Base-by-base conservation (phyloP, 768 basidiomycete genomes). In the Phylloporus sp. region DNA sequence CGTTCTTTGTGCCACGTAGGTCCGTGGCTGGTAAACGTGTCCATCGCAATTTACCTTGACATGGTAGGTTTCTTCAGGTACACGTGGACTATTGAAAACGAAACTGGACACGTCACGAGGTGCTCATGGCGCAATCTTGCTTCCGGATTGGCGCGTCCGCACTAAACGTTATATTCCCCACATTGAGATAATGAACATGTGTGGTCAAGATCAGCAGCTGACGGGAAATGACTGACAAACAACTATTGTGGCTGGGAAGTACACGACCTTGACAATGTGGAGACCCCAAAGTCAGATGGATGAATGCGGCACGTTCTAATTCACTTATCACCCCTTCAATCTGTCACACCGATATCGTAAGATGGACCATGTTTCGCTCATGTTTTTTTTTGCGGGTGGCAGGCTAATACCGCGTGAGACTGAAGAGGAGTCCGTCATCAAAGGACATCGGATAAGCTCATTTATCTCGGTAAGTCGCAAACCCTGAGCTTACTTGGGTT, bases 91-190 rank as follows among this genome's bases (percentile, higher is more conserved):
- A 43, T 22, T 18, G 20, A 28, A 32, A 5, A 27, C 18, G 15
- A 42, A 52, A 27, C 46, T 22, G 22, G 47, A 47, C 39, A 24
- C 23, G 47, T 46, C 63, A 63, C 40, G 43, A 34, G 54, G 56
- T 20, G 35, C 49, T 43, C 40, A 53, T 4, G 57, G 55, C 55
- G 61, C 47, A 62, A 59, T 53, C 51, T 35, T 1, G 35, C 23
- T 53, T 40, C 61, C 52, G 27, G 53, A 66, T 66, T 49, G 45
- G 41, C 45, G 12, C 15, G 42, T 44, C n/a, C 20, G 45, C 6
- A 13, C 39, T 46, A 53, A 66, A 61, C 53, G 55, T 48, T 55
- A 64, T 53, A 46, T 62, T 53, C 61, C 52, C 56, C 64, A 28
- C 59, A 66, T 54, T 58, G 48, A 63, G 53, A 50, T 56, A 53